These are phyloP conservation scores for Dipteronia sinensis DNA, from an alignment of 345 rosid species.

Conservation along the genomic window DNA sequence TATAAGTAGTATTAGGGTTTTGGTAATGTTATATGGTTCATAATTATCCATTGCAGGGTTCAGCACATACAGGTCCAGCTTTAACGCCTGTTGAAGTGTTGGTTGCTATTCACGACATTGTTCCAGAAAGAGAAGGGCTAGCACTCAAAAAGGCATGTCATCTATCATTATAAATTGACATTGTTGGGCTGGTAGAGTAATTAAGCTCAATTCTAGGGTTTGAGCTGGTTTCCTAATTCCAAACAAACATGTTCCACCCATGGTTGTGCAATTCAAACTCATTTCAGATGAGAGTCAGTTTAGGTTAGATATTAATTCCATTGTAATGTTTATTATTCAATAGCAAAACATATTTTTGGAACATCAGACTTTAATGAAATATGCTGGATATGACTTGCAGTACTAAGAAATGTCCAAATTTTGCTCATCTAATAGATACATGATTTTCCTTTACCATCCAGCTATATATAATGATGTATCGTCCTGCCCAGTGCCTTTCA, in stretches of 20 bases:
- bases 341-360: not conserved
- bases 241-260: not conserved
- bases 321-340: not conserved
- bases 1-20: not conserved
- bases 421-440: not conserved
- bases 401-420: not conserved
- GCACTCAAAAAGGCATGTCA: slow-evolving; percentile 74
- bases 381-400: not conserved
- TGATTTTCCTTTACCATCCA: not conserved
- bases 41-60: slow-evolving; percentile 66
- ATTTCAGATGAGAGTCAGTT: not conserved
- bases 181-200: slow-evolving; percentile 10
- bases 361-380: not conserved
- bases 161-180: slow-evolving; percentile 17
- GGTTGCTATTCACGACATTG: slow-evolving; percentile 88
- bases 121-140: slow-evolving; percentile 86
- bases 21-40: not conserved
- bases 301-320: not conserved
- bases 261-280: slow-evolving; percentile 1
- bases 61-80: slow-evolving; percentile 99
- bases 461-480: not conserved
- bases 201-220: not conserved
- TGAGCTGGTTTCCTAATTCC: not conserved
- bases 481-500: not conserved
- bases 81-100: slow-evolving; percentile 96